These are phyloP conservation scores for Phytophthora pinifolia DNA, from an alignment of 352 stramenopile species.

Conservation along the genomic window DNA sequence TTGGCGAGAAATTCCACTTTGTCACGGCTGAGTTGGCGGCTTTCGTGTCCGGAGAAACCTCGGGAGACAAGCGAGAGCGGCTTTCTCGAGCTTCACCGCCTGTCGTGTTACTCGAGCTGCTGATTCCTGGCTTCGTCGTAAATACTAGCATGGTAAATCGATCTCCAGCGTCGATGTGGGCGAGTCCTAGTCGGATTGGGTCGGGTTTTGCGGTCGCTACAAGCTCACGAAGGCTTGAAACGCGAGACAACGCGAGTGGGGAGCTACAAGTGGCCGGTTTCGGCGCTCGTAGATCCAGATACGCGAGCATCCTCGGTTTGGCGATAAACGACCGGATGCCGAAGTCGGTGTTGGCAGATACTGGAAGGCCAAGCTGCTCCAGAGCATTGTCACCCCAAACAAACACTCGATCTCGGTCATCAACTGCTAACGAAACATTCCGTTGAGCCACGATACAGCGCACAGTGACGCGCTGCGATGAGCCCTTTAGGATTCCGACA, in stretches of 20 bases:
- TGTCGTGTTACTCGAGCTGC: constrained; percentile 5
- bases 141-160: constrained; percentile 54
- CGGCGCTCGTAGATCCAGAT: constrained; percentile 40
- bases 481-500: constrained; percentile 20
- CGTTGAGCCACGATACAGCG: constrained; percentile 35
- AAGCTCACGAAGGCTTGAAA: constrained; percentile 34
- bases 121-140: constrained; percentile 36
- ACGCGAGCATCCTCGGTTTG: constrained; percentile 42
- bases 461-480: constrained; percentile 31
- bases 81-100: constrained; percentile 2
- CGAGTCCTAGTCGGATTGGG: constrained; percentile 37
- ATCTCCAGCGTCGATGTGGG: constrained; percentile 41
- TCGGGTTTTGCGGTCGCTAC: constrained; percentile 22
- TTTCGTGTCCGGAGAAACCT: constrained; percentile 4
- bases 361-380: constrained; percentile 36
- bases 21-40: not conserved
- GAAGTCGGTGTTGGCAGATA: constrained; percentile 3
- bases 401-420: constrained; percentile 53
- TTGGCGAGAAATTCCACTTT: constrained; percentile 48
- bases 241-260: constrained; percentile 11
- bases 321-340: constrained; percentile 17
- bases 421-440: constrained; percentile 39
- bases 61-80: not conserved
- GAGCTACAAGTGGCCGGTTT: constrained; percentile 1
- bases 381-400: constrained; percentile 49